Conservation (phyloP, 352 stramenopile species). For the Thraustochytrium sp. region DNA sequence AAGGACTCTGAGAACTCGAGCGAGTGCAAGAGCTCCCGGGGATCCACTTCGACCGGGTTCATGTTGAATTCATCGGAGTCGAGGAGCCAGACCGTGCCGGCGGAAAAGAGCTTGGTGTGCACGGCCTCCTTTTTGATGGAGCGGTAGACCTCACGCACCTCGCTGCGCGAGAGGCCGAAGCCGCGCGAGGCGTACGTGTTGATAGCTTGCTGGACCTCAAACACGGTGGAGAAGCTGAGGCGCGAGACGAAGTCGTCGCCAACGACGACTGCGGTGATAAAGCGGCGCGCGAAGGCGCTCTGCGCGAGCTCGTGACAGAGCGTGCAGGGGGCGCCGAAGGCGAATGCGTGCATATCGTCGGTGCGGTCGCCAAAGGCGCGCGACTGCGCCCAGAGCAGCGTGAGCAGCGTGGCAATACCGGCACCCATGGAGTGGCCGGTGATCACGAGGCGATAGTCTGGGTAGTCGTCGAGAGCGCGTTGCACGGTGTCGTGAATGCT, state of each 20-base stretch:
- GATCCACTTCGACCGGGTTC: constrained; percentile 24
- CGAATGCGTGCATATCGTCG: constrained; percentile 57
- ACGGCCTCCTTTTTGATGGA: not conserved
- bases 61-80: constrained; percentile 25
- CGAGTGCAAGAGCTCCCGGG: constrained; percentile 16
- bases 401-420: constrained; percentile 65
- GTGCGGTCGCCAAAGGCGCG: constrained; percentile 54
- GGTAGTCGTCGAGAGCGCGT: not conserved
- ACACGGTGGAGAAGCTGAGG: constrained; percentile 20
- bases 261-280: constrained; percentile 45
- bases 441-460: constrained; percentile 56
- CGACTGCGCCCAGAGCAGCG: constrained; percentile 56
- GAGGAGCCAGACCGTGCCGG: constrained; percentile 18
- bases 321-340: constrained; percentile 39
- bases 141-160: not conserved
- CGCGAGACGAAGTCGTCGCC: constrained; percentile 47
- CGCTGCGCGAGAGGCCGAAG: not conserved
- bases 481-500: not conserved
- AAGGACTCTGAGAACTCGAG: constrained; percentile 29
- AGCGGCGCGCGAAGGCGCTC: not conserved
- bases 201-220: not conserved
- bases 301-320: constrained; percentile 40
- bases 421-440: constrained; percentile 72
- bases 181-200: not conserved
- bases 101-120: constrained; percentile 30